A percentile compares a stretch with the other conserved stretches of the same genome.
These are phyloP conservation scores for Monilinia polystroma DNA, from an alignment of 2,329 filamentous ascomycete species.

Conservation along the genomic window DNA sequence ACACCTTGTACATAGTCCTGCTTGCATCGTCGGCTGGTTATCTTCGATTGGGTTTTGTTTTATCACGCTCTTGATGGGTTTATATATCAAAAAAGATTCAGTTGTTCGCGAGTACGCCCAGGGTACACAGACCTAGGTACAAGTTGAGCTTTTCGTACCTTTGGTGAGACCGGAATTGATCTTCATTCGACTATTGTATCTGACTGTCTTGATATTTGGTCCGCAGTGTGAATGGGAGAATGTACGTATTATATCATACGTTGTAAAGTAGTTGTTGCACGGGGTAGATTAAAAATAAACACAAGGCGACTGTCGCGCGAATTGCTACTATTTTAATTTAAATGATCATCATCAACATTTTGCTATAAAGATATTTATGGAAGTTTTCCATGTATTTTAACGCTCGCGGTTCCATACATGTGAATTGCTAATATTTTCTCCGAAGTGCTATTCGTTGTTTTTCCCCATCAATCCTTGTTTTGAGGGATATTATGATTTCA, in stretches of 20 bases:
- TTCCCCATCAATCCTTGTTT: not conserved
- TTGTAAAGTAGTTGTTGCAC: too few species aligned
- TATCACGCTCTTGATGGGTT: constrained; percentile 5
- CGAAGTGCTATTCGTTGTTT: not conserved
- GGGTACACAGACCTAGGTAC: not conserved
- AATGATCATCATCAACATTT: not conserved
- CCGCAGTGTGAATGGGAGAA: not conserved
- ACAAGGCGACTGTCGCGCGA: not conserved
- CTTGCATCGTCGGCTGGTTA: constrained; percentile 21
- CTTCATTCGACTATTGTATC: not conserved
- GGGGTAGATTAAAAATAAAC: not conserved
- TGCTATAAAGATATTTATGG: constrained; percentile 5
- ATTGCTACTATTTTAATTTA: not conserved
- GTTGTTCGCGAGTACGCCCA: not conserved
- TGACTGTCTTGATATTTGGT: not conserved
- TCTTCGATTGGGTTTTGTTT: constrained; percentile 13
- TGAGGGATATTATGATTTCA: not conserved
- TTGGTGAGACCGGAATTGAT: not conserved
- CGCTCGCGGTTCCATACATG: constrained; percentile 9
- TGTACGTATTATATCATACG: not conserved
- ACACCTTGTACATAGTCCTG: constrained; percentile 21
- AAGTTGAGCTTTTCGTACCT: not conserved
- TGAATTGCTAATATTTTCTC: not conserved
- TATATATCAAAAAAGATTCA: constrained; percentile 15
- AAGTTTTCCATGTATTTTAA: not conserved